Evolutionary conservation across 345 rosid genomes (phyloP).

Genomic region (Lenwebbia sp.): DNA sequence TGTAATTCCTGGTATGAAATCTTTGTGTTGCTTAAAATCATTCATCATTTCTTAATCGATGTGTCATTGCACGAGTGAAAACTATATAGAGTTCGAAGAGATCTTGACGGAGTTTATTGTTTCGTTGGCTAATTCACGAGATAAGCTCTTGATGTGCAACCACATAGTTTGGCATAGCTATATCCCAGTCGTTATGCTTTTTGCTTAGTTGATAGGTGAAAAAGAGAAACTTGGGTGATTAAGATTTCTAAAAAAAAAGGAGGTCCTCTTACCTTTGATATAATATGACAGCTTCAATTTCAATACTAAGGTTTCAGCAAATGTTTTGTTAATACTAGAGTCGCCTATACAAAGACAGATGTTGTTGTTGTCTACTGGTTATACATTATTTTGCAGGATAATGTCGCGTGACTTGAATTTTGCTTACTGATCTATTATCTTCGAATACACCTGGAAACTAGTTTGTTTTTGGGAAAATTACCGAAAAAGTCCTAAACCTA

Average conservation of each 20-base stretch:
- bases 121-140: not conserved
- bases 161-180: not conserved
- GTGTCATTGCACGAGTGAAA: not conserved
- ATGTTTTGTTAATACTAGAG: not conserved
- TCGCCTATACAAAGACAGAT: not conserved
- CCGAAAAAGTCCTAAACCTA: no score
- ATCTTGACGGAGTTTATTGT: not conserved
- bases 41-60: not conserved
- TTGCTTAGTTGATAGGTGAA: not conserved
- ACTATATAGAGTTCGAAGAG: not conserved
- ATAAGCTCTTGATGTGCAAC: not conserved
- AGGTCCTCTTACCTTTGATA: fast-evolving
- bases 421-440: not conserved
- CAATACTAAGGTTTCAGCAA: not conserved
- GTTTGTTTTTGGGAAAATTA: no score
- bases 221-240: not conserved
- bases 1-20: not conserved
- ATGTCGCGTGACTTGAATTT: not conserved
- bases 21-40: not conserved
- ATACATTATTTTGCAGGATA: not conserved
- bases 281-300: not conserved
- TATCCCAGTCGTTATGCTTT: not conserved
- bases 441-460: not conserved
- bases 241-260: not conserved
- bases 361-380: not conserved